Evolutionary conservation across 2,329 filamentous ascomycete species (phyloP).

Genomic region (Decorospora gaudefroyi): DNA sequence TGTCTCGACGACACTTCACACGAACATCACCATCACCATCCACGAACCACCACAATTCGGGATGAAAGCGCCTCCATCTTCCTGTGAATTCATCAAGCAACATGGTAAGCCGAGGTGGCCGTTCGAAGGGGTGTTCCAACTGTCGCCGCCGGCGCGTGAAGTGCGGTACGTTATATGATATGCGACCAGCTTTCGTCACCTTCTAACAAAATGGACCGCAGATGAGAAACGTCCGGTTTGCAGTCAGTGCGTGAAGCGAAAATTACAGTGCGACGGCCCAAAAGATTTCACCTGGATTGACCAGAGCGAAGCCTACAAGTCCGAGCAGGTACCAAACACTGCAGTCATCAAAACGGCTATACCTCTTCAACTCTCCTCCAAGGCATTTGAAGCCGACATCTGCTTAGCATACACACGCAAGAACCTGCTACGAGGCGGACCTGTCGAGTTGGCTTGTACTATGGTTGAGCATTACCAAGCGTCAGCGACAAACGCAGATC

Average conservation of each 20-base stretch:
- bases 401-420: conserved; percentile 36
- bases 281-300: conserved; percentile 33
- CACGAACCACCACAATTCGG: neutral
- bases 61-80: neutral
- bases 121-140: conserved; percentile 35
- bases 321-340: neutral
- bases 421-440: conserved; percentile 31
- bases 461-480: conserved; percentile 18
- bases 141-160: conserved; percentile 36
- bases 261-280: conserved; percentile 31
- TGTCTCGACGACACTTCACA: neutral
- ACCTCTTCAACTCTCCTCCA: conserved; percentile 19
- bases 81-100: neutral
- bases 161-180: conserved; percentile 28
- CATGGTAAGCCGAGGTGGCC: conserved; percentile 39
- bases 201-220: conserved; percentile 6
- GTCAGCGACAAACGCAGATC: conserved; percentile 2
- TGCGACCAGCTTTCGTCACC: neutral
- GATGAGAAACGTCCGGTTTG: conserved; percentile 36
- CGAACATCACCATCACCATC: neutral
- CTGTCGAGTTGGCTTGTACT: conserved; percentile 34
- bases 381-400: conserved; percentile 33
- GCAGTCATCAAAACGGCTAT: conserved; percentile 2
- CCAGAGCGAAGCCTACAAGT: conserved; percentile 10
- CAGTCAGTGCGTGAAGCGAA: conserved; percentile 31